Evolutionary conservation across 2,329 filamentous ascomycete species (phyloP).

Genomic region (Verticillium longisporum): DNA sequence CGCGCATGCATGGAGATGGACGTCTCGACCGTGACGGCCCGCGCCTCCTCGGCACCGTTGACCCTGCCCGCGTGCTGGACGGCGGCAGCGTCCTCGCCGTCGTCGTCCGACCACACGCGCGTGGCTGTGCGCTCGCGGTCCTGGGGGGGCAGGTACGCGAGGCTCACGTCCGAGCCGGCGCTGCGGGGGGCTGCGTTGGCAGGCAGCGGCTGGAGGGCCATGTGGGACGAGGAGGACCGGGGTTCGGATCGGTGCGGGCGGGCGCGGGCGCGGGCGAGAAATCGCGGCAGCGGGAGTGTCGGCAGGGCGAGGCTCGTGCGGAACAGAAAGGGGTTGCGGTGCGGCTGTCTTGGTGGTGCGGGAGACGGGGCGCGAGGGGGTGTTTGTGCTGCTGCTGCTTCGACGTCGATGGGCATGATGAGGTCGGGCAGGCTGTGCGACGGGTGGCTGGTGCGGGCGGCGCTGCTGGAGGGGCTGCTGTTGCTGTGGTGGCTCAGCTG

Average conservation of each 20-base stretch:
- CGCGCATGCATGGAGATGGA: constrained; percentile 9
- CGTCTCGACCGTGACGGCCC: constrained; percentile 15
- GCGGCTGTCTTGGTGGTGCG: constrained; percentile 8
- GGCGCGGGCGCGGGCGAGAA: constrained; percentile 8
- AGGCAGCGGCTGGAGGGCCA: neutral
- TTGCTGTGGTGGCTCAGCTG: constrained; percentile 8
- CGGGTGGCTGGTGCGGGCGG: neutral
- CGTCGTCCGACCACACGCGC: constrained; percentile 20
- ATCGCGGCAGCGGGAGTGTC: constrained; percentile 12
- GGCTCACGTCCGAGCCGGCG: constrained; percentile 4
- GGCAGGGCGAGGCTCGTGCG: constrained; percentile 19
- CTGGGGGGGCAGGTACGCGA: neutral
- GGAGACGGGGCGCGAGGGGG: neutral
- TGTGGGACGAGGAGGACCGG: constrained; percentile 1
- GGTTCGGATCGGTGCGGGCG: constrained; percentile 10
- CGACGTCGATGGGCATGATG: neutral
- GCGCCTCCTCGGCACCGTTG: neutral
- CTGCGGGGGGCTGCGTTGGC: neutral
- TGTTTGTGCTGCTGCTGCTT: neutral
- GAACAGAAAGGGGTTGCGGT: constrained; percentile 25
- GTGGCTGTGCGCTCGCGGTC: constrained; percentile 13
- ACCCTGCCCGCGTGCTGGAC: neutral
- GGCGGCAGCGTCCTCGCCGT: neutral
- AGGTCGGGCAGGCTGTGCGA: constrained; percentile 4
- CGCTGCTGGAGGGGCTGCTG: constrained; percentile 10